Conservation (phyloP, 441 rosid genomes). For the Brassica hybrid region DNA sequence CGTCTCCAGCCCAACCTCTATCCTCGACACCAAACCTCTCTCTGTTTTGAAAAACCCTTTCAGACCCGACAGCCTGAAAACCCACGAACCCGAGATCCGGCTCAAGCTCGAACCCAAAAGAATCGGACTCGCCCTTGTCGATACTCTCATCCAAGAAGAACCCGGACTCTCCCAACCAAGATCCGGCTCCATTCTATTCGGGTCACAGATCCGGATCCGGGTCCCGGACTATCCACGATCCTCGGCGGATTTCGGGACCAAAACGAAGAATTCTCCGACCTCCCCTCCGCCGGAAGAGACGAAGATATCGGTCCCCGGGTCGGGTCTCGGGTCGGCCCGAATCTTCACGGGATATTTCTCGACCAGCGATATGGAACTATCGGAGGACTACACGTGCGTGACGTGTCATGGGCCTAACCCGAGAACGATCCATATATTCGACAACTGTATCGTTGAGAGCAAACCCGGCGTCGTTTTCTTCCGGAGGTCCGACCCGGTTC, state of each 20-base stretch:
- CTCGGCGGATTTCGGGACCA: slow-evolving; percentile 66
- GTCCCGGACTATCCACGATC: slow-evolving; percentile 66
- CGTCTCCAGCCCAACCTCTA: slow-evolving; percentile 83
- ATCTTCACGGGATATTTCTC: slow-evolving; percentile 57
- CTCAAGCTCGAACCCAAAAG: slow-evolving; percentile 60
- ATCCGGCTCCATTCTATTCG: slow-evolving; percentile 63
- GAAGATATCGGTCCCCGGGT: slow-evolving; percentile 35
- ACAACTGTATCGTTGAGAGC: slow-evolving; percentile 75
- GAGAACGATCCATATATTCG: slow-evolving; percentile 82
- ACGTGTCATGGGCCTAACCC: slow-evolving; percentile 87
- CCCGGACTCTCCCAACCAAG: slow-evolving; percentile 52
- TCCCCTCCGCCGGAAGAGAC: neutral
- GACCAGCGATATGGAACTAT: slow-evolving; percentile 74
- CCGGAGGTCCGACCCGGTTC: slow-evolving; percentile 34
- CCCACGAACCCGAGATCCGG: slow-evolving; percentile 55
- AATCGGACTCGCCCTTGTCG: slow-evolving; percentile 74
- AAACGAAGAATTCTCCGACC: slow-evolving; percentile 54
- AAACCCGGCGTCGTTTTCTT: slow-evolving; percentile 50
- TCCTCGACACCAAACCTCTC: slow-evolving; percentile 78
- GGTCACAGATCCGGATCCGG: slow-evolving; percentile 82
- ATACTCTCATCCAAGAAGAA: slow-evolving; percentile 59
- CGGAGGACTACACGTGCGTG: slow-evolving; percentile 95
- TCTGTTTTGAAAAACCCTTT: slow-evolving; percentile 70
- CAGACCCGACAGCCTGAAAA: slow-evolving; percentile 51
- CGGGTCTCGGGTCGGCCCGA: slow-evolving; percentile 48